Base-by-base conservation (phyloP, 768 basidiomycete species). In the Trametes punicea region DNA sequence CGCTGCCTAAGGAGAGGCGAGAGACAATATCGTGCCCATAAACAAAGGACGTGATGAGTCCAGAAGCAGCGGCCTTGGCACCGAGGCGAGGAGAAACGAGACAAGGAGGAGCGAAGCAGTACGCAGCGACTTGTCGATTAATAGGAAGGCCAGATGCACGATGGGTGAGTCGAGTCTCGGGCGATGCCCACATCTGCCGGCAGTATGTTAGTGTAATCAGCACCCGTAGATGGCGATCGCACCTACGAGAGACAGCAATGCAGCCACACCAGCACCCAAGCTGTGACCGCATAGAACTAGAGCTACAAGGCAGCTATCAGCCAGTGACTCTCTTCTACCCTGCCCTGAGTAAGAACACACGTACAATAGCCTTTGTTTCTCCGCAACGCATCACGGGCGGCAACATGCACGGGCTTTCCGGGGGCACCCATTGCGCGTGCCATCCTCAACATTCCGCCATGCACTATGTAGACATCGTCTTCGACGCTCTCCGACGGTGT, bases 11-110 rank as follows among this genome's bases (percentile, higher is more conserved):
- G 1, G 88, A 90, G 2, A 93, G 74, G 26, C 91, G 78, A 2
- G 88, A 82, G 21, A 93, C 87, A 56, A 90, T 77, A 60, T 93
- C 90, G 67, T 90, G 84, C 8, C 90, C 90, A 70, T 91, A 87
- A 0, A 90, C 83, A 59, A 93, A 85, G 4, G 89, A 90, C 8
- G 82, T 79, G 55, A 93, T 82, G 20, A 93, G 74, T 36, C 80
- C 79, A 31, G 79, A 74, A 0, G 83, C 77, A 38, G 79, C 75
- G 1, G 85, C 78, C 21, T 88, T 75, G 39, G 75, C 78, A 52
- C 82, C 78, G 16, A 93, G 76, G 15, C 76, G 73, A 1, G 81
- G 73, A 58, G 88, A 86, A 23, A 79, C 74, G 10, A 91, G 72
- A 49, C 87, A 91, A 81, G 90, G 90, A 39, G 90, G 88, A 20